Percentiles rank a stretch among this genome's conserved stretches.
Evolutionary conservation across 352 stramenopile genomes (phyloP).

Genomic region (Phytophthora crassamura): DNA sequence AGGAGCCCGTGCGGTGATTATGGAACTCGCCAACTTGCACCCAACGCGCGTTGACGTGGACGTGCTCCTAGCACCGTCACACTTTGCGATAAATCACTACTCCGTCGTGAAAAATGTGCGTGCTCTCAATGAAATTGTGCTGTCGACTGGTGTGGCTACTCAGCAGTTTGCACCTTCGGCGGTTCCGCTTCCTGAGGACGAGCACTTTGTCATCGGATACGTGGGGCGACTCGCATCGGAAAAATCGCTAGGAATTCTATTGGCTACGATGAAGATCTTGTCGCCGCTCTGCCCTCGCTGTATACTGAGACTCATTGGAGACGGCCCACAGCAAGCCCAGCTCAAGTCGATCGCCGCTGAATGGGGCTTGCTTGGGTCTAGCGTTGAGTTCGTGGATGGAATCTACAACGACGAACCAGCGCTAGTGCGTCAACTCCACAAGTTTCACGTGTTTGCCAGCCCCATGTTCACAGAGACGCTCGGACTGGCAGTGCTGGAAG

Average conservation of each 20-base stretch:
- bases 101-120: constrained; percentile 39
- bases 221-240: constrained; percentile 54
- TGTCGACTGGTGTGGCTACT: constrained; percentile 54
- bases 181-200: background rate
- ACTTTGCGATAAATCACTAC: constrained; percentile 55
- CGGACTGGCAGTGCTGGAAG: constrained; percentile 59
- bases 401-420: constrained; percentile 53
- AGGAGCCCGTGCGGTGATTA: constrained; percentile 45
- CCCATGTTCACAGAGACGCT: constrained; percentile 59
- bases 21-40: constrained; percentile 62
- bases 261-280: constrained; percentile 42
- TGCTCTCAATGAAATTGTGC: constrained; percentile 33
- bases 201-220: constrained; percentile 54
- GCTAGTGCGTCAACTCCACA: constrained; percentile 38
- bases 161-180: constrained; percentile 40
- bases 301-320: constrained; percentile 45
- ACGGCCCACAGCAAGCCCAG: constrained; percentile 40
- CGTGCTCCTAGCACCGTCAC: constrained; percentile 58
- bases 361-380: constrained; percentile 37
- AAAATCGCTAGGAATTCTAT: constrained; percentile 55
- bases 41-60: constrained; percentile 49
- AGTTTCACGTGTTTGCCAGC: constrained; percentile 53
- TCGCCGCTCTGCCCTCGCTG: constrained; percentile 26
- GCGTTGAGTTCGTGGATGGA: constrained; percentile 50
- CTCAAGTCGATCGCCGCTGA: constrained; percentile 35